These are phyloP conservation scores for Fusarium humuli DNA, from an alignment of 2,329 filamentous ascomycete genomes.

Conservation along the genomic window DNA sequence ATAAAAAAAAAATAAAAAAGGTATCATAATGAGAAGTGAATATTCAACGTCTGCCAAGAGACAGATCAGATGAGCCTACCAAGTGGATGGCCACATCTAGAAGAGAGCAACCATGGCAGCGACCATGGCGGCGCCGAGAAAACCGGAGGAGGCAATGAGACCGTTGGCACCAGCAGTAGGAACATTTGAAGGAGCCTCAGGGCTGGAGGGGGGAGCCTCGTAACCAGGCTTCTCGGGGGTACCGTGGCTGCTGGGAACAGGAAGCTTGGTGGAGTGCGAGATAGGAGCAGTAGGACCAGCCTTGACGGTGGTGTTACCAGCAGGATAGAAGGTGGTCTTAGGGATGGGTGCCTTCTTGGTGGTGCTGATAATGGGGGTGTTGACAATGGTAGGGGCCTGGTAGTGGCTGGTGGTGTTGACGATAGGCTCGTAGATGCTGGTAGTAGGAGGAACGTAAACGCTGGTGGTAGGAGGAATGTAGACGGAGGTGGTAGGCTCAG, in stretches of 20 bases:
- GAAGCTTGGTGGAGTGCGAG: slow-evolving; percentile 35
- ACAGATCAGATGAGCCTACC: slow-evolving; percentile 9
- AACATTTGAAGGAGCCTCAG: slow-evolving; percentile 28
- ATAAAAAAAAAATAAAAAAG: slow-evolving; percentile 28
- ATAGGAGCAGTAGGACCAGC: slow-evolving; percentile 42
- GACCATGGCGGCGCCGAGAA: slow-evolving; percentile 55
- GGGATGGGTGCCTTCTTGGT: slow-evolving; percentile 39
- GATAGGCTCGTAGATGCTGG: slow-evolving; percentile 39
- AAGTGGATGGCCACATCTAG: slow-evolving; percentile 37
- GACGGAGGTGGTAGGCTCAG: slow-evolving; percentile 25
- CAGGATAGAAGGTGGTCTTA: slow-evolving; percentile 44
- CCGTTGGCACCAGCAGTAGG: slow-evolving; percentile 51
- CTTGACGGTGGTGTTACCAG: slow-evolving; percentile 44
- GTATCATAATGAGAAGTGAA: slow-evolving; percentile 41
- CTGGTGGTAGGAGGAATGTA: slow-evolving; percentile 32
- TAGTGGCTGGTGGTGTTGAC: slow-evolving; percentile 45
- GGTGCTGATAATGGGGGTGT: slow-evolving; percentile 45
- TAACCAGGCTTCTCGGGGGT: slow-evolving; percentile 17
- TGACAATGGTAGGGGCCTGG: slow-evolving; percentile 35
- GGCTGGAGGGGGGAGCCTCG: slow-evolving; percentile 14
- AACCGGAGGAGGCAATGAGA: slow-evolving; percentile 54
- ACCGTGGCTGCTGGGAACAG: slow-evolving; percentile 37
- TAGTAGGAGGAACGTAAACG: slow-evolving; percentile 40
- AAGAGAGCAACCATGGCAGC: slow-evolving; percentile 55
- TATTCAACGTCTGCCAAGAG: background rate